Conservation (phyloP, 2,329 filamentous ascomycete genomes). For the Nakataea oryzae region DNA sequence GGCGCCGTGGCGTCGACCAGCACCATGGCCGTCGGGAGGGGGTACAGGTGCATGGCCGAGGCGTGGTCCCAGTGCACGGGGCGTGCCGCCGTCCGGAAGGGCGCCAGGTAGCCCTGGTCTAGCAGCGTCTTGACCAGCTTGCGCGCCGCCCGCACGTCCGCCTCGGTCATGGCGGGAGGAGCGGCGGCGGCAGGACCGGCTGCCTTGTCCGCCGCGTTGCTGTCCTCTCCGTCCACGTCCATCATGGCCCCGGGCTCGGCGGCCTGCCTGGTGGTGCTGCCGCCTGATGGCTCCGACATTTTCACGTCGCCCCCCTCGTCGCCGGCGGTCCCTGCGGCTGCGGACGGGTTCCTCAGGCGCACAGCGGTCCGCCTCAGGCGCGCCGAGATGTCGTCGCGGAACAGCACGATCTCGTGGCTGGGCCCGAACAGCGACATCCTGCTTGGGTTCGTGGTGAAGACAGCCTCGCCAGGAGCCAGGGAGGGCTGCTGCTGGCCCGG, state of each 20-base stretch:
- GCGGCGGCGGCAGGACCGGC: neutral
- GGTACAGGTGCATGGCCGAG: slow-evolving; percentile 69
- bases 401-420: slow-evolving; percentile 75
- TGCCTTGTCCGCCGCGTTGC: neutral
- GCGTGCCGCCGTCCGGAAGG: slow-evolving; percentile 69
- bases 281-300: slow-evolving; percentile 13
- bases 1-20: slow-evolving; percentile 74
- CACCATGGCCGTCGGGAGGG: slow-evolving; percentile 73
- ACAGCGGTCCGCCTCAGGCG: slow-evolving; percentile 70
- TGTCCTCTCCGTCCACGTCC: slow-evolving; percentile 3
- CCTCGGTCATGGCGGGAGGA: slow-evolving; percentile 2
- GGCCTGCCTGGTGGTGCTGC: slow-evolving; percentile 1
- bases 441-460: slow-evolving; percentile 85
- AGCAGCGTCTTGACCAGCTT: slow-evolving; percentile 85
- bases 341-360: slow-evolving; percentile 42
- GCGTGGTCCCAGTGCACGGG: slow-evolving; percentile 89
- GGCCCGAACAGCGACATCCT: slow-evolving; percentile 79
- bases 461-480: slow-evolving; percentile 52
- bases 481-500: slow-evolving; percentile 26
- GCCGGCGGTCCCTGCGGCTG: slow-evolving; percentile 5
- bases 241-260: slow-evolving; percentile 21
- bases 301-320: slow-evolving; percentile 11
- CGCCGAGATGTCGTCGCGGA: slow-evolving; percentile 76
- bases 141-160: slow-evolving; percentile 48
- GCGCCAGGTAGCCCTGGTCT: slow-evolving; percentile 80